Base-by-base conservation (phyloP, 1,284 basidiomycete species). In the Leucoagaricus sp. region DNA sequence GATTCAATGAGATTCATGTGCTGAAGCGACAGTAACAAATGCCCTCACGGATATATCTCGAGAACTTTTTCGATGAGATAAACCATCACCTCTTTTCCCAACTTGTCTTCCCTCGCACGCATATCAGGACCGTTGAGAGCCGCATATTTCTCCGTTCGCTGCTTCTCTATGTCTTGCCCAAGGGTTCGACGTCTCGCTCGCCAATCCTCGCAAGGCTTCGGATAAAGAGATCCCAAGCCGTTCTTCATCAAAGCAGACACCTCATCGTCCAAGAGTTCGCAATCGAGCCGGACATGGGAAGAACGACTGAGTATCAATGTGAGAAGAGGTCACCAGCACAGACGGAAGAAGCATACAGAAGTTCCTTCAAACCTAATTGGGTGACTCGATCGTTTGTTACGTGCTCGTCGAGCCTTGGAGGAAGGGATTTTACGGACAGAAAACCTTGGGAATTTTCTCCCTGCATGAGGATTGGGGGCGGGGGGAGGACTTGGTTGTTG, bases 401-500 rank as follows among this genome's bases (percentile, higher is more conserved):
- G 0, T 41, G 19, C 40, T 51, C 19, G 4, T 57, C 42, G 13
- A 57, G 21, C 10, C 48, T 31, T 13, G 55, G 42, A 12, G 55
- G 55, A 1, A 46, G 15, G 4, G 29, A 33, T 36, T 52, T 28
- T 13, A 40, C 49, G 4, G 55, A 57, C 7, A 57, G 31, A 23
- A 57, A 51, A 5, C 55, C 55, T 17, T 57, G 55, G 7, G 49
- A 26, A 5, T 15, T 40, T 31, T 57, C 55, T 12, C 55, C 55
- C 6, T 19, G 8, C 42, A 57, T 40, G 23, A 57, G 41, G 12
- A 10, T 25, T n/a, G 55, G 45, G 17, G 23, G 26, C 6, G 53
- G 49, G 13, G 28, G 38, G 5, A 1, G 45, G 6, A 15, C 17
- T n/a, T 25, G 21, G 9, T 23, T 21, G 2, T 45, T 23, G 23